phyloP scores from a whole-genome alignment of 768 basidiomycete species.

The Austroboletus eburneus region DNA sequence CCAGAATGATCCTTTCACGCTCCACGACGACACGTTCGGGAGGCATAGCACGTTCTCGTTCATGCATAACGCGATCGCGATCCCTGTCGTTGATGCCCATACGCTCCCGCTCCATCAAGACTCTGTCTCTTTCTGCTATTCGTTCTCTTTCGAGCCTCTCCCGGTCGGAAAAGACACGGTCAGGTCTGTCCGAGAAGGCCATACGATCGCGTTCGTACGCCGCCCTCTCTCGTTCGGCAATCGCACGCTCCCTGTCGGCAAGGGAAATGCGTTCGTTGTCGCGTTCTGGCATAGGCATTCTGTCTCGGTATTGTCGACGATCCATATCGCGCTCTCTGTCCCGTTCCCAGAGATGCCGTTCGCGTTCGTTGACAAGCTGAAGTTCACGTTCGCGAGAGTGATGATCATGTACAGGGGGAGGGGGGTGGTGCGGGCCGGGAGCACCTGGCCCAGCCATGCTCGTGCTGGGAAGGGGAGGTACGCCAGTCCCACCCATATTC shows the following conservation, averaged over 20 bases:
- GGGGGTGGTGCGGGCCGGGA: conserved; percentile 16
- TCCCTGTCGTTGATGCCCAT: conserved; percentile 23
- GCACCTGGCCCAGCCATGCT: conserved; percentile 18
- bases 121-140: conserved; percentile 20
- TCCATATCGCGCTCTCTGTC: conserved; percentile 26
- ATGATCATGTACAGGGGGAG: conserved; percentile 20
- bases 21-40: conserved; percentile 17
- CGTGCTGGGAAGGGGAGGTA: conserved; percentile 4
- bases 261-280: conserved; percentile 17
- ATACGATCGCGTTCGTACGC: conserved; percentile 24
- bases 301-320: conserved; percentile 25
- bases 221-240: conserved; percentile 19
- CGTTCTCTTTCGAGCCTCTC: conserved; percentile 22
- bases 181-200: conserved; percentile 14
- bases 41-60: conserved; percentile 19
- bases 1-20: conserved; percentile 19
- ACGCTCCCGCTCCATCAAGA: conserved; percentile 21
- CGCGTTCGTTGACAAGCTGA: conserved; percentile 18
- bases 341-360: conserved; percentile 26
- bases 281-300: conserved; percentile 18
- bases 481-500: conserved; percentile 5
- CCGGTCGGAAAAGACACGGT: conserved; percentile 21
- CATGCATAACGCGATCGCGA: conserved; percentile 22
- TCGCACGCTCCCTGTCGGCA: conserved; percentile 22
- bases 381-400: conserved; percentile 23